Evolutionary conservation across 140 eudicot genomes (phyloP), one percentile per base, ranked within the genome.

Genomic region (Ambrosia hybrid): DNA sequence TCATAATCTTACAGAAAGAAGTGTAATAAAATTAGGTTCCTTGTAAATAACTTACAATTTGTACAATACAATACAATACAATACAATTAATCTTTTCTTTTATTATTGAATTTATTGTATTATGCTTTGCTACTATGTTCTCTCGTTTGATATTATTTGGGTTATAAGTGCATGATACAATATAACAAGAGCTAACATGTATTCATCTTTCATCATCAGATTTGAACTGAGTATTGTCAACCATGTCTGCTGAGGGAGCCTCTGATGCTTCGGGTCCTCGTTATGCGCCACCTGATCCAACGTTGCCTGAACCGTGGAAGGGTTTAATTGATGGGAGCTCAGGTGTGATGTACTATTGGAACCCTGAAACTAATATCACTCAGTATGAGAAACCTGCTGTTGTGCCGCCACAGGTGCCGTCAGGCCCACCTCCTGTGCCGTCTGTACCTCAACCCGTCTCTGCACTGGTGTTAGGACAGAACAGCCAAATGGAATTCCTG

Each of bases 241-340:
- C 67, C 63, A 93, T 93, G 98, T 84, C 93, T 51, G 82, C 93
- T 68, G 99, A 94, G 79, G 91, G 88, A 65, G 81, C 94, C 60
- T 51, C 96, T 11, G 84, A 86, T 70, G 57, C 84, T 34, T 62
- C 65, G 55, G 99, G 96, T 39, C 95, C 96, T 51, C 91, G 99
- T 70, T 94, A 88, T 74, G 99, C 99, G 0, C 96, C 99, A 14
- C 94, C 95, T 78, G 99, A 94, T 71, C 96, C 97, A 3, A 88
- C 86, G 67, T 79, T 94, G 67, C 99, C 97, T 6, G 88, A 88
- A 76, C 99, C 99, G 1, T 94, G 99, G 99, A 94, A 90, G 73
- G 97, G 99, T 41, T 83, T 94, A 59, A 82, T 94, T 81, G 97
- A 94, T 64, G 97, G 99, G 74, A 90, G 89, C 66, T 72, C 91